Conservation (phyloP, 2,329 filamentous ascomycete species). For the Fusarium euwallaceae region DNA sequence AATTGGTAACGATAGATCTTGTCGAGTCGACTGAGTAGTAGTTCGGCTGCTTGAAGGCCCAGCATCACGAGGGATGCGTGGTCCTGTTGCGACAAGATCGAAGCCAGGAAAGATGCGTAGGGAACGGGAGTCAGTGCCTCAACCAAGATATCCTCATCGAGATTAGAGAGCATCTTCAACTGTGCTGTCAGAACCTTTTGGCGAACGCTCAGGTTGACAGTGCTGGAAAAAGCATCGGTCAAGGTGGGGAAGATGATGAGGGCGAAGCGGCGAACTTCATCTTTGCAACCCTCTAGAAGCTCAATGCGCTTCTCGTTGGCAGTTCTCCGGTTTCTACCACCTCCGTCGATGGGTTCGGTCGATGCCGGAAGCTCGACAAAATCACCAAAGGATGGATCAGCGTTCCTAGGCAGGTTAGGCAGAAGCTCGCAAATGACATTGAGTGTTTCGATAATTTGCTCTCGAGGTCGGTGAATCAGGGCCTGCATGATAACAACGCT, state of each 20-base stretch:
- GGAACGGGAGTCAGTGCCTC: constrained; percentile 90
- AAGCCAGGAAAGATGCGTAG: constrained; percentile 94
- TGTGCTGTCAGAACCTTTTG: constrained; percentile 97
- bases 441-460: constrained; percentile 96
- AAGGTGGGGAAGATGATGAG: constrained; percentile 94
- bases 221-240: constrained; percentile 97
- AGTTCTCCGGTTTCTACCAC: constrained; percentile 55
- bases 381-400: constrained; percentile 59
- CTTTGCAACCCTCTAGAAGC: constrained; percentile 83
- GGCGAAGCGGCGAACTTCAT: constrained; percentile 90
- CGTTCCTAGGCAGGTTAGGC: constrained; percentile 75
- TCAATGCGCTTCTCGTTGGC: constrained; percentile 86
- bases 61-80: constrained; percentile 88
- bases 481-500: constrained; percentile 99
- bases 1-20: constrained; percentile 95
- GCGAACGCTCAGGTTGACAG: constrained; percentile 92
- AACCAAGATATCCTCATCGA: constrained; percentile 86
- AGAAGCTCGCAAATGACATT: constrained; percentile 97
- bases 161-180: constrained; percentile 95
- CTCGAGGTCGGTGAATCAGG: constrained; percentile 92
- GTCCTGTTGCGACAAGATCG: constrained; percentile 95
- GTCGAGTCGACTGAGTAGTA: constrained; percentile 86
- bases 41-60: constrained; percentile 88
- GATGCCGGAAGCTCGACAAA: constrained; percentile 58
- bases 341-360: constrained; percentile 55